Evolutionary conservation across 306 rosid genomes (phyloP), one percentile per base, ranked within the genome.

Genomic region (Vicia faba): DNA sequence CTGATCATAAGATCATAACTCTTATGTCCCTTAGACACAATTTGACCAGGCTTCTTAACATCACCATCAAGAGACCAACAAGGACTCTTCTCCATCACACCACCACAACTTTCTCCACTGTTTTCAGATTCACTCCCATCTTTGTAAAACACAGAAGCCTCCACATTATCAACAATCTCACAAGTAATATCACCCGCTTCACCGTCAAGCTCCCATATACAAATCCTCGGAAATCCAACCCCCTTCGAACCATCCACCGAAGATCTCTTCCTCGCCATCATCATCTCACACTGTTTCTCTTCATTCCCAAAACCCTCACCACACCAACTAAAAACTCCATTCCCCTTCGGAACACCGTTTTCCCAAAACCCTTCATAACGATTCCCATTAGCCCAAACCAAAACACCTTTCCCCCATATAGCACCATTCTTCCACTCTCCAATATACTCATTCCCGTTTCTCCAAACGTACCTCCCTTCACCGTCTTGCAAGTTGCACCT

Each of bases 181-280:
- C 88, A 84, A 6, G 85, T 81, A 3, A 84, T 84, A 63, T 84
- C 88, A 6, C 88, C 88, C 26, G 88, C 88, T 79, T 84, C 88
- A 1, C 84, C 85, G 69, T 84, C 88, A 36, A 84, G 55, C 39
- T 84, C 88, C 88, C 86, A 84, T n/a, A 84, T 84, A 23, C 85
- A 84, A 68, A 84, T 81, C 76, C 85, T 73, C 0, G 85, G 84
- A 38, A 84, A 78, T 43, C 69, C 70, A 59, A 75, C 80, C 56
- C 68, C 79, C 83, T 50, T 81, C 3, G 40, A 69, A 10, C 73
- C 85, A 72, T 84, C 85, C 29, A 75, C 71, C 0, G 88, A 84
- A 31, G 69, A 75, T 53, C 81, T 77, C 69, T 78, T 84, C 54
- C 55, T 61, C 2, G 35, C 38, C 23, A 41, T 35, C 33, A 35